These are phyloP conservation scores for Stagonosporopsis rhizophila DNA, from an alignment of 2,329 filamentous ascomycete species.

Conservation along the genomic window DNA sequence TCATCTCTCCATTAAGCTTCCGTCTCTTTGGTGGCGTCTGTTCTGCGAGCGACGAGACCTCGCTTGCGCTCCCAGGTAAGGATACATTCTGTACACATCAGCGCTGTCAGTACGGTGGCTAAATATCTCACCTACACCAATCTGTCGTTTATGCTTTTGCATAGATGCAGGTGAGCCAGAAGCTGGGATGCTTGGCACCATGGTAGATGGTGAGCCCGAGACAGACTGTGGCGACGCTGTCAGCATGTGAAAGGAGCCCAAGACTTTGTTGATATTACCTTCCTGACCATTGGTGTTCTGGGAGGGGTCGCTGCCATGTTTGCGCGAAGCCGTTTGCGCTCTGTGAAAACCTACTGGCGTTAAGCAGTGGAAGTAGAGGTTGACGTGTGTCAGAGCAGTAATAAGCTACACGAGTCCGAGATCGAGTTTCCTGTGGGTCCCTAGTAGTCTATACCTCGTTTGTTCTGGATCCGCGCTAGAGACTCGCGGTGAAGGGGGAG, in stretches of 20 bases:
- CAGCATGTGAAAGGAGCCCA: not conserved
- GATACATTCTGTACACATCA: conserved; percentile 1
- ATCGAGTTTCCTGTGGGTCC: not conserved
- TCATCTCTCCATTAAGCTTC: not conserved
- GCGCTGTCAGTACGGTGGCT: not conserved
- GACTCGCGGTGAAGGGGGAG: not conserved
- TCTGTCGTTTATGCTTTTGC: conserved; percentile 20
- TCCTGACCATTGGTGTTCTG: conserved; percentile 16
- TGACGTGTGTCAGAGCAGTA: not conserved
- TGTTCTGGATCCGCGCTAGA: conserved; percentile 1
- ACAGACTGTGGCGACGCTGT: not conserved
- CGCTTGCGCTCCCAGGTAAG: not conserved
- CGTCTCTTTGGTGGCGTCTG: conserved; percentile 9
- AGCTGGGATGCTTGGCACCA: not conserved
- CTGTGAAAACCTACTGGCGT: not conserved
- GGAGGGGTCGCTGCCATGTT: conserved; percentile 7
- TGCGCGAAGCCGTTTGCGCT: not conserved
- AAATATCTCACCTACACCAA: conserved; percentile 6
- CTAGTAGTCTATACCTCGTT: not conserved
- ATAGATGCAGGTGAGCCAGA: not conserved
- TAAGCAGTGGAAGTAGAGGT: not conserved
- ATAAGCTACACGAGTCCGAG: too few species aligned
- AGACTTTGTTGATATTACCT: not conserved
- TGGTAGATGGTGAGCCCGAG: not conserved
- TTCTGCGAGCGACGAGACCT: not conserved